Percentiles rank a stretch among this genome's conserved stretches.
Evolutionary conservation across 148 eudicot genomes (phyloP).

Genomic region (Cornus kousa): DNA sequence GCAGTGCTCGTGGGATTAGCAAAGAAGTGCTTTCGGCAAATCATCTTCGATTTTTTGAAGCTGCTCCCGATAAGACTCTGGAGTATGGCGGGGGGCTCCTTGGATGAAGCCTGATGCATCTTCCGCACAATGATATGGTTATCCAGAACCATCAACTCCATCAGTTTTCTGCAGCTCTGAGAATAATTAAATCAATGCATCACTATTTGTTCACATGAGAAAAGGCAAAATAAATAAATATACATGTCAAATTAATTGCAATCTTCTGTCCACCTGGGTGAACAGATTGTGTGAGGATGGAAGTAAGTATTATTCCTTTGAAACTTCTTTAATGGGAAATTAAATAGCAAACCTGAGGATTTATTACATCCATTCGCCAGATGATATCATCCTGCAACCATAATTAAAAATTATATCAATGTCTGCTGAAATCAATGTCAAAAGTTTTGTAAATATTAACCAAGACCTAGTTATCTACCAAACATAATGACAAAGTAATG

Average conservation of each 20-base stretch:
- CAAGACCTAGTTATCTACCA: neutral
- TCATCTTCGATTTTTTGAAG: slow-evolving; percentile 39
- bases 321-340: neutral
- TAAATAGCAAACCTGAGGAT: slow-evolving; percentile 74
- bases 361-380: slow-evolving; percentile 59
- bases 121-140: slow-evolving; percentile 63
- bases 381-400: slow-evolving; percentile 62
- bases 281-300: no score
- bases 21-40: slow-evolving; percentile 65
- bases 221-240: neutral
- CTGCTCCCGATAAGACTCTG: slow-evolving; percentile 41
- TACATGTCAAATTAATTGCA: neutral
- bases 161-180: slow-evolving; percentile 75
- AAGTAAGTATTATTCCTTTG: neutral
- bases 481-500: neutral
- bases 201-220: neutral
- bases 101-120: slow-evolving; percentile 55
- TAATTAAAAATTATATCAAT: slow-evolving; percentile 8
- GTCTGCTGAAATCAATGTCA: slow-evolving; percentile 3
- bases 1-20: slow-evolving; percentile 70
- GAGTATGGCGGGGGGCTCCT: slow-evolving; percentile 60
- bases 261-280: neutral
- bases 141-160: slow-evolving; percentile 74
- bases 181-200: slow-evolving; percentile 14
- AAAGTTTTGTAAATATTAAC: neutral